Evolutionary conservation across 192 early-diverging fungal genomes (phyloP), one percentile per base, ranked within the genome.

Genomic region (Gonapodya prolifera): DNA sequence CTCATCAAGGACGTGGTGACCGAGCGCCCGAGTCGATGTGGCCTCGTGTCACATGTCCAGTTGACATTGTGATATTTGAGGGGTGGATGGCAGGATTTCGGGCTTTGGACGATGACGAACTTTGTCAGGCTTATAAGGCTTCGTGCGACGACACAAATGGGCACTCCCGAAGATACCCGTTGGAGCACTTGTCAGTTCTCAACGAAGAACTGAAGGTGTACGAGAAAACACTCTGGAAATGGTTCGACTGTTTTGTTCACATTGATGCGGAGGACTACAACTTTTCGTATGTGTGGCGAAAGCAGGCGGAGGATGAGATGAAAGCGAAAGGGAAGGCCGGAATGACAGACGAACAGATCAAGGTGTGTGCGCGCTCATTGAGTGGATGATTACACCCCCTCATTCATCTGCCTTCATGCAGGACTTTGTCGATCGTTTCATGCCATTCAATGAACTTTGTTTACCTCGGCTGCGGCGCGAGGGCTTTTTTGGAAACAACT

Each of bases 71-170:
- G 28, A 80, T 98, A 34, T 92, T 97, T 79, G 97, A 98, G 81
- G 97, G 95, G 0, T 98, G 96, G 95, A 93, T 86, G 35, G 77
- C 96, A 2, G 96, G 95, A 0, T 98, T 97, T 79, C 93, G 89
- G 45, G 78, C 87, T 0, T 79, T 94, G 33, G 80, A 80, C 2
- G 78, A 82, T 0, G 32, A 35, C 0, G 13, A 70, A 13, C 36
- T 89, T 0, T 8, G 16, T 33, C 35, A 80, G 30, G 73, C 77
- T 1, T 82, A 85, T 36, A 29, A 80, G 1, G 2, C 79, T n/a
- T 29, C 75, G 29, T 23, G 31, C 34, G 33, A 34, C 0, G 71
- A 76, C 69, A 34, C 79, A 18, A 69, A 70, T 16, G 35, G 70
- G n/a, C 79, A 81, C 34, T 70, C 84, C 1, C 70, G 75, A 30